phyloP scores from a whole-genome alignment of 2,329 filamentous ascomycete species.

The Diaporthe vaccinii region DNA sequence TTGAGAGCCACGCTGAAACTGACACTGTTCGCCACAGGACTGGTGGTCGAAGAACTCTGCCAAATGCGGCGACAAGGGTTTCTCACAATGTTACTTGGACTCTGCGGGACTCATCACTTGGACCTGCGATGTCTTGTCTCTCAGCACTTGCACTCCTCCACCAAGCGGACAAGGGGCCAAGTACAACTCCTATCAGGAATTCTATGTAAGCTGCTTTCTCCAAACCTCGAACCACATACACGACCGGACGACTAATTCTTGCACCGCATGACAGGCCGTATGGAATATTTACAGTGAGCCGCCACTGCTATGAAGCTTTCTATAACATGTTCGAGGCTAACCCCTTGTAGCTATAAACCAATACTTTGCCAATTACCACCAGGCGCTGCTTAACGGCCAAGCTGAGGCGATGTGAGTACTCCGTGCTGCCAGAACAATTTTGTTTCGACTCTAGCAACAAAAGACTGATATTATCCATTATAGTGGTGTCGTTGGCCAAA shows the following conservation, averaged over 20 bases:
- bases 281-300: conserved; percentile 27
- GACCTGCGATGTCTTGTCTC: conserved; percentile 20
- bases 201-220: not conserved
- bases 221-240: not conserved
- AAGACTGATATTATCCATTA: not conserved
- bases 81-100: conserved; percentile 18
- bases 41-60: conserved; percentile 29
- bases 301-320: not conserved
- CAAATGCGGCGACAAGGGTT: conserved; percentile 16
- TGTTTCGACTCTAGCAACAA: too few relatives aligned
- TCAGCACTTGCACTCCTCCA: conserved; percentile 12
- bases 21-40: not conserved
- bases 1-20: not conserved
- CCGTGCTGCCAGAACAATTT: not conserved
- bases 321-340: not conserved
- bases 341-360: not conserved
- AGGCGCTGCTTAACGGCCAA: conserved; percentile 22
- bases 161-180: conserved; percentile 10
- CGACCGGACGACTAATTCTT: not conserved
- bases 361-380: conserved; percentile 24
- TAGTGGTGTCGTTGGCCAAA: conserved; percentile 18
- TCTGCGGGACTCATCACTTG: conserved; percentile 23
- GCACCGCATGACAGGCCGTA: not conserved
- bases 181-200: conserved; percentile 12
- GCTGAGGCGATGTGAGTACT: conserved; percentile 23